A percentile compares a stretch with the other conserved stretches of the same genome.
These are phyloP conservation scores for Lyophyllum semitale DNA, from an alignment of 768 basidiomycete genomes.

Conservation along the genomic window DNA sequence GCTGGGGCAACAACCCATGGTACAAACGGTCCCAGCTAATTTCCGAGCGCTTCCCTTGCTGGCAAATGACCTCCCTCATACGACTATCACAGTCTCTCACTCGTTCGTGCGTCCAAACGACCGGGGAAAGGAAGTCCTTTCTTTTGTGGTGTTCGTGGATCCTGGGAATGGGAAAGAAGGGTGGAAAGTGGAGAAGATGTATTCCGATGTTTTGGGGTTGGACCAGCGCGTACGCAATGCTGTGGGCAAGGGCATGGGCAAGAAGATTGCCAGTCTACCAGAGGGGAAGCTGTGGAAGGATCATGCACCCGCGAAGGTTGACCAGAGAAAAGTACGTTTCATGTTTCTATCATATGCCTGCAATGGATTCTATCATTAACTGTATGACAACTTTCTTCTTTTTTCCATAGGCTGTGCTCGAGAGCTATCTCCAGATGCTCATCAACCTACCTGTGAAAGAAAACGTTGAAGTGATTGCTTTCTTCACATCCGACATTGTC, in stretches of 20 bases:
- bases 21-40: constrained; percentile 36
- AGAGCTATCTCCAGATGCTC: constrained; percentile 84
- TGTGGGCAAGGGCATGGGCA: constrained; percentile 68
- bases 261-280: constrained; percentile 80
- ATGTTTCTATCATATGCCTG: neutral
- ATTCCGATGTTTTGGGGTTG: constrained; percentile 87
- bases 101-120: constrained; percentile 90
- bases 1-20: constrained; percentile 17
- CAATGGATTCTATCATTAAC: constrained; percentile 4
- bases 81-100: constrained; percentile 69
- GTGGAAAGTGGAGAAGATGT: constrained; percentile 91
- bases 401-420: constrained; percentile 61
- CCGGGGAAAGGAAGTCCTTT: constrained; percentile 88
- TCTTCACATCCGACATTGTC: constrained; percentile 89
- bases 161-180: constrained; percentile 70
- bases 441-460: constrained; percentile 82
- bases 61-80: constrained; percentile 70
- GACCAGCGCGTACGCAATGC: constrained; percentile 76
- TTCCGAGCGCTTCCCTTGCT: constrained; percentile 78
- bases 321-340: constrained; percentile 83
- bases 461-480: constrained; percentile 87
- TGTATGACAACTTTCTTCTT: neutral
- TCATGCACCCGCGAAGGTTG: constrained; percentile 94
- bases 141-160: constrained; percentile 79
- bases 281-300: constrained; percentile 96